phyloP scores from a whole-genome alignment of 805 yeast species.

The Candida andamanensis region DNA sequence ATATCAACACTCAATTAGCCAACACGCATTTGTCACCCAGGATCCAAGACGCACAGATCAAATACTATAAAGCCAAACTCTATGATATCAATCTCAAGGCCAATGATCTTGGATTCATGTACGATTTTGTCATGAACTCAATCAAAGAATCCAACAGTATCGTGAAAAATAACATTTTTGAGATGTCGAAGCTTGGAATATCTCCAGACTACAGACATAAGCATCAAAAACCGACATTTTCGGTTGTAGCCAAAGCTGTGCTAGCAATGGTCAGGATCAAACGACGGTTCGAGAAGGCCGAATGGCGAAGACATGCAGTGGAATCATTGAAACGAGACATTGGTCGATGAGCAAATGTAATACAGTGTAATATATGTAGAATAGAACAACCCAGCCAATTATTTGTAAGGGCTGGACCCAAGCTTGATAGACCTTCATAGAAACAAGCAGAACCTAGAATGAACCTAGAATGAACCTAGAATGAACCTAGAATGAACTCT shows the following conservation, averaged over 20 bases:
- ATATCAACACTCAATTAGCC: constrained; percentile 17
- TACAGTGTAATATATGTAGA: too few relatives aligned
- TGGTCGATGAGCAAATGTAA: too few relatives aligned
- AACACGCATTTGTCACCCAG: constrained; percentile 19
- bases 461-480: too few relatives aligned
- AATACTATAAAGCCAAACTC: constrained; percentile 43
- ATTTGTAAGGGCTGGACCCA: too few relatives aligned
- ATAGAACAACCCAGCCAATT: too few relatives aligned
- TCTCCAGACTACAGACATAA: constrained; percentile 22
- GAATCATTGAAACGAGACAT: background rate
- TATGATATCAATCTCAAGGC: constrained; percentile 36
- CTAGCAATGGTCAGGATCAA: constrained; percentile 31
- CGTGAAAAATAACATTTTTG: constrained; percentile 17
- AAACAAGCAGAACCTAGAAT: too few relatives aligned
- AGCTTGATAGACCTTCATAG: too few relatives aligned
- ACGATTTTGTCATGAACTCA: constrained; percentile 24
- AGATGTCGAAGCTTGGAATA: constrained; percentile 26
- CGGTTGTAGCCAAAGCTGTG: constrained; percentile 32
- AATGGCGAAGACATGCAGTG: constrained; percentile 19
- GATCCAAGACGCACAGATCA: constrained; percentile 38
- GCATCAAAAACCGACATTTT: constrained; percentile 21
- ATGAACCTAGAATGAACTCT: too few relatives aligned
- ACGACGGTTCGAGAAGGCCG: constrained; percentile 24
- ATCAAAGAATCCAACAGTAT: constrained; percentile 22
- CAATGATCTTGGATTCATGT: constrained; percentile 32